phyloP scores from a whole-genome alignment of 2,329 filamentous ascomycete species.

The Orbilia blumenaviensis region DNA sequence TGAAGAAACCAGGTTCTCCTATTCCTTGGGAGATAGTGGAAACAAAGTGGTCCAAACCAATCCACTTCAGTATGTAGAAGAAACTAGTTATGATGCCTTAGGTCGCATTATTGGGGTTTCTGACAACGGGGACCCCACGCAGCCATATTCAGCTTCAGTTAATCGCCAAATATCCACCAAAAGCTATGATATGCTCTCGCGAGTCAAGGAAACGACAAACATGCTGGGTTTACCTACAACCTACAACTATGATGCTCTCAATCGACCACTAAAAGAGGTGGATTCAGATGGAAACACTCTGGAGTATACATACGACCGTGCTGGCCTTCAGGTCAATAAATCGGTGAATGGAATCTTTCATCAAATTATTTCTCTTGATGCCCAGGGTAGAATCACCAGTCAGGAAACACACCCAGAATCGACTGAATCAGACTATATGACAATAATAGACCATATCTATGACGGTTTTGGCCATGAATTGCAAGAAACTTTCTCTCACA shows the following conservation, averaged over 20 bases:
- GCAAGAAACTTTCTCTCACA: neutral
- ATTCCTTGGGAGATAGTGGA: neutral
- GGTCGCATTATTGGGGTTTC: neutral
- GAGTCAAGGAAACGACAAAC: neutral
- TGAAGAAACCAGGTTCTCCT: neutral
- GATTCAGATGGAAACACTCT: constrained; percentile 6
- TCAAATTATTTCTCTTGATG: neutral
- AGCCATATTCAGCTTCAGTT: neutral
- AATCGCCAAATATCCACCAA: neutral
- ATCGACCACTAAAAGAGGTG: neutral
- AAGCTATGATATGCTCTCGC: neutral
- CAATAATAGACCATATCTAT: neutral
- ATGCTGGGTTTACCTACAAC: neutral
- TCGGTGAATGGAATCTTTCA: neutral
- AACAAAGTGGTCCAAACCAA: neutral
- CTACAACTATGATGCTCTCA: neutral
- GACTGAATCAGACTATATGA: neutral
- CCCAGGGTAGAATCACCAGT: neutral
- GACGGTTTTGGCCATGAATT: neutral
- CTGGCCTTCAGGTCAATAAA: neutral
- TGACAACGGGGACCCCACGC: neutral
- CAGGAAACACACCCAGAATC: neutral
- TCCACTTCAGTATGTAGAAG: neutral
- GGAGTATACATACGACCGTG: neutral
- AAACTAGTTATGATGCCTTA: neutral